Evolutionary conservation across 225 moss, liverwort and hornwort genomes (phyloP), one percentile per base, ranked within the genome.

Genomic region (Sphagnum tenellum): DNA sequence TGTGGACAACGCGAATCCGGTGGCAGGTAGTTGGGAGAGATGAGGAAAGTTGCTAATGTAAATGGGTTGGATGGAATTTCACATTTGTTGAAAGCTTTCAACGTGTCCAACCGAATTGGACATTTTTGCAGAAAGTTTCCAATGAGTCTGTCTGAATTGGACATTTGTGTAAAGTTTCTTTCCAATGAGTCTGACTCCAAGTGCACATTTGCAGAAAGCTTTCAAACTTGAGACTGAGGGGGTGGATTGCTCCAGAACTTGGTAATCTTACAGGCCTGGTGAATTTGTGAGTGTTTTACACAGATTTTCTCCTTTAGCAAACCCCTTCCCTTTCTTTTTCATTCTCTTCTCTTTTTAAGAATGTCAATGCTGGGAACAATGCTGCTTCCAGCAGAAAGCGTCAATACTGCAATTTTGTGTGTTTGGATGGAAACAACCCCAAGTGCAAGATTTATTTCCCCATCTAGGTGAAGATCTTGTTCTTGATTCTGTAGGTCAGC

Each of bases 201-300:
- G 29, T 29, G 29, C 29, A 29, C 29, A 29, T 61, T 4, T 9
- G 12, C 77, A 77, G 77, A 13, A 77, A 73, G 62, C 50, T 77
- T 54, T 69, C 77, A 58, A 70, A 70, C 57, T 50, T 70, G 13
- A 70, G 63, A 10, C 66, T 77, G 7, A 58, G 65, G 45, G 77
- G 77, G 54, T 59, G 66, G 3, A 61, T 77, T 8, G 56, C 73
- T 29, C 69, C 73, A 29, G 47, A 66, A 46, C 66, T 77, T 46
- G 77, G 77, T 12, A 70, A 66, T 62, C 56, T 81, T 55, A 74
- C 64, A 50, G 73, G 70, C 49, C 69, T 81, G 59, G 71, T 65
- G 3, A 71, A 68, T 4, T 69, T 81, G 77, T 81, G 61, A 76
- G 80, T 74, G 65, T 11, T 44, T 60, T 48, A 2, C 9, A 66